A percentile compares a stretch with the other conserved stretches of the same genome.
Evolutionary conservation across 225 moss, liverwort and hornwort genomes (phyloP).

Genomic region (Polytrichum formosum): DNA sequence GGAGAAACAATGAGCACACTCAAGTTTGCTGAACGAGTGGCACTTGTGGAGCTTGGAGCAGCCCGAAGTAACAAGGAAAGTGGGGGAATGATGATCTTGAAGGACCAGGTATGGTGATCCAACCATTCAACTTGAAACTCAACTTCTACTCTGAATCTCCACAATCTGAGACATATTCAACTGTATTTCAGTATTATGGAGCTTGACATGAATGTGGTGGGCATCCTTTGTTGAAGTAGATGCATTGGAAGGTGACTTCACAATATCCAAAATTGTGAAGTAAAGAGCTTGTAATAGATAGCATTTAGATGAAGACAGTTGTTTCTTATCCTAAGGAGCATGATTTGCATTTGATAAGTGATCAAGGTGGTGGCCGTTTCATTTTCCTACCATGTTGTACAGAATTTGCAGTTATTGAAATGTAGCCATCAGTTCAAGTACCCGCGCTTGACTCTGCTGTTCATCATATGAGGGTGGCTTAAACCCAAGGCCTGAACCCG

Average conservation of each 20-base stretch:
- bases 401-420: too few relatives aligned
- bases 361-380: too few relatives aligned
- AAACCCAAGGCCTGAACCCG: too few relatives aligned
- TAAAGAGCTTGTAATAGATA: too few relatives aligned
- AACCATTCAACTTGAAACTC: not conserved
- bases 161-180: too few relatives aligned
- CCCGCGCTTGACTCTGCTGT: too few relatives aligned
- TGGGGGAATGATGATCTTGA: conserved; percentile 82
- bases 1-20: conserved; percentile 91
- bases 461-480: too few relatives aligned
- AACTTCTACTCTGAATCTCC: not conserved
- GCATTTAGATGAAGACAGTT: too few relatives aligned
- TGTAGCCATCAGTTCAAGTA: too few relatives aligned
- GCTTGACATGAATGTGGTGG: not conserved
- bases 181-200: not conserved
- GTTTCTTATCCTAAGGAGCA: not conserved
- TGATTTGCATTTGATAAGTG: not conserved
- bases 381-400: too few relatives aligned
- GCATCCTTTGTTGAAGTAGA: not conserved
- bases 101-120: conserved; percentile 56
- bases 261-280: too few relatives aligned
- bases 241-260: not conserved
- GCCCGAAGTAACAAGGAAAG: conserved; percentile 90
- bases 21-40: conserved; percentile 93
- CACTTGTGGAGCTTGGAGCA: conserved; percentile 85